phyloP scores from a whole-genome alignment of 2,329 filamentous ascomycete species.

The Phoma sp. region DNA sequence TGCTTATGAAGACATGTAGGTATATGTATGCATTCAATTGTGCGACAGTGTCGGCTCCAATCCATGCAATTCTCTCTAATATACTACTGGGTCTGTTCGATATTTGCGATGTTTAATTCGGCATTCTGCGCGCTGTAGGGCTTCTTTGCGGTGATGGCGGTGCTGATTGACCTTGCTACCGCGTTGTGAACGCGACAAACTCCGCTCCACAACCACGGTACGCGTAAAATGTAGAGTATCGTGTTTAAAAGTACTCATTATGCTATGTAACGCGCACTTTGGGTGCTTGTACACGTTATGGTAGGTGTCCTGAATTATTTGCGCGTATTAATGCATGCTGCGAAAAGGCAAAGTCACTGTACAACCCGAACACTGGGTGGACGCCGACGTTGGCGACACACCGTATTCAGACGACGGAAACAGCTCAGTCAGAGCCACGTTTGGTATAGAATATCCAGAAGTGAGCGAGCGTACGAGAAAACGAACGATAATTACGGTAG shows the following conservation, averaged over 20 bases:
- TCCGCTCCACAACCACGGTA: neutral
- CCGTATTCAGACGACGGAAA: too few relatives aligned
- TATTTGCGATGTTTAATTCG: too few relatives aligned
- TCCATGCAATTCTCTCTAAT: too few relatives aligned
- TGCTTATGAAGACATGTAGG: too few relatives aligned
- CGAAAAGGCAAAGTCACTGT: neutral
- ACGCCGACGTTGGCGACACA: too few relatives aligned
- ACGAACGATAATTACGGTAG: neutral
- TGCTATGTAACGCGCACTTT: neutral
- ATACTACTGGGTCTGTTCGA: too few relatives aligned
- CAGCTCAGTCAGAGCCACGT: too few relatives aligned
- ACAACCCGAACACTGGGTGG: neutral
- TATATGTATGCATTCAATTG: too few relatives aligned
- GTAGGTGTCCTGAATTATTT: conserved; percentile 5
- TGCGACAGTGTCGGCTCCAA: too few relatives aligned
- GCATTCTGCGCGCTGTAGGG: neutral
- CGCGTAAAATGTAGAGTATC: neutral
- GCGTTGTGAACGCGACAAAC: neutral
- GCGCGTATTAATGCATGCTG: neutral
- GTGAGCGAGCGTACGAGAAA: too few relatives aligned
- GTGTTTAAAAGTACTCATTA: too few relatives aligned
- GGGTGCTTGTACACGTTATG: neutral
- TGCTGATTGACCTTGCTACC: neutral
- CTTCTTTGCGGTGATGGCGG: neutral
- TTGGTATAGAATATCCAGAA: too few relatives aligned